Base-by-base conservation (phyloP, 208 protist genomes). In the Strigomonas culicis region DNA sequence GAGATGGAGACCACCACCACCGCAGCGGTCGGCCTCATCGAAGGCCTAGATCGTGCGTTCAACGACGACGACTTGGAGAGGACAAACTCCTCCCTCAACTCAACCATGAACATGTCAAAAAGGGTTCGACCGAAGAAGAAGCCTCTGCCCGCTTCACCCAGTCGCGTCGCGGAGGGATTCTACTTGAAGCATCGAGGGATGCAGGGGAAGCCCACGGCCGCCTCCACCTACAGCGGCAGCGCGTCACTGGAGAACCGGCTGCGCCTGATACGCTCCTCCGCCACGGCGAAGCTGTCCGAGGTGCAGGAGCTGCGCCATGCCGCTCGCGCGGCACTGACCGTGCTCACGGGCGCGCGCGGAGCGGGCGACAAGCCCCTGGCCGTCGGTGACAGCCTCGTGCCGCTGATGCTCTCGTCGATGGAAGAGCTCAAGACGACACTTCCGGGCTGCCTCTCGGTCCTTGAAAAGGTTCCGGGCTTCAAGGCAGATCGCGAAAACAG, bases 41-140 rank as follows among this genome's bases (percentile, higher is more conserved):
- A 68, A 4, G 76, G 75, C 11, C 59, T 88, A 10, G 62, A 72
- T 41, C 34, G 25, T 36, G 74, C 75, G 13, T 74, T 84, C 31
- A 63, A 80, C 63, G 76, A 77, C 58, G 70, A 82, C 13, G 53
- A 59, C n/a, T 34, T 63, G 7, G 34, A 67, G 25, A 63, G 60
- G 4, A 39, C 36, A 15, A 50, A 70, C 27, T 57, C 30, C 43
- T 62, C 43, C 58, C 69, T 69, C 31, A 63, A 62, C 27, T 66
- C 63, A 0, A 72, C 69, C 7, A 58, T 55, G 10, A 60, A 36
- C 11, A 59, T 63, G 15, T 64, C 57, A 25, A 66, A 70, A 30
- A 52, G 50, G 28, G 50, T 90, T 43, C 78, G 67, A 51, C 74
- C 80, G 28, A 90, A 87, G 60, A 78, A 70, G 44, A 87, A 90